Conservation (phyloP, 2,329 filamentous ascomycete species). For the Cytospora paraplurivora region DNA sequence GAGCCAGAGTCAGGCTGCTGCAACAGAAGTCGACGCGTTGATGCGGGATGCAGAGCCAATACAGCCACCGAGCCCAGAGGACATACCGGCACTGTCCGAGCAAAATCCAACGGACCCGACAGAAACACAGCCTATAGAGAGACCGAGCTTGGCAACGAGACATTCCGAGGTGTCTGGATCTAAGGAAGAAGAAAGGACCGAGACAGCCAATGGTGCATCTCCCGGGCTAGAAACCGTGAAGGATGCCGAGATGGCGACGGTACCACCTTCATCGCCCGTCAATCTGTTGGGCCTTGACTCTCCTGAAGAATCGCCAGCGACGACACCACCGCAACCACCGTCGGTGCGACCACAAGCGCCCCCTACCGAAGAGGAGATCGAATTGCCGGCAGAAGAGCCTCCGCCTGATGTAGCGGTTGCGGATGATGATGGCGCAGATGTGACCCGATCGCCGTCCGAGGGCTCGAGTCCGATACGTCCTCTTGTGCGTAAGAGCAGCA, state of each 20-base stretch:
- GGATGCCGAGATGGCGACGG: constrained; percentile 12
- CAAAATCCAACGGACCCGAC: constrained; percentile 20
- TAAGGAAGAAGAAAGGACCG: constrained; percentile 48
- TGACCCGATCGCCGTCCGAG: constrained; percentile 64
- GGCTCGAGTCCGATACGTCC: constrained; percentile 74
- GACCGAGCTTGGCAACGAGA: constrained; percentile 35
- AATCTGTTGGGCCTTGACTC: constrained; percentile 19
- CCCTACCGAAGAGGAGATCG: constrained; percentile 9
- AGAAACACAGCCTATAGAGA: constrained; percentile 28
- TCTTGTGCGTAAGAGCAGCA: constrained; percentile 85
- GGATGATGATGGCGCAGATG: constrained; percentile 45
- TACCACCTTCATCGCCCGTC: constrained; percentile 30
- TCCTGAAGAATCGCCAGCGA: constrained; percentile 20
- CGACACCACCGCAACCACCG: constrained; percentile 21
- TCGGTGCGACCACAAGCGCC: background rate
- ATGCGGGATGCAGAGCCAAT: constrained; percentile 30
- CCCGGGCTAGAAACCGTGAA: constrained; percentile 25
- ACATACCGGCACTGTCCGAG: background rate
- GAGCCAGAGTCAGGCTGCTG: constrained; percentile 58
- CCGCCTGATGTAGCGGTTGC: constrained; percentile 23
- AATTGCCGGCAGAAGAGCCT: constrained; percentile 30
- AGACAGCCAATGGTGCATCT: constrained; percentile 27
- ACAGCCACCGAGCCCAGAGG: background rate
- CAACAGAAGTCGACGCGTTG: constrained; percentile 42
- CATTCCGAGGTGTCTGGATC: constrained; percentile 46